These are phyloP conservation scores for Clonostachys rhizophaga DNA, from an alignment of 2,329 filamentous ascomycete species.

Conservation along the genomic window DNA sequence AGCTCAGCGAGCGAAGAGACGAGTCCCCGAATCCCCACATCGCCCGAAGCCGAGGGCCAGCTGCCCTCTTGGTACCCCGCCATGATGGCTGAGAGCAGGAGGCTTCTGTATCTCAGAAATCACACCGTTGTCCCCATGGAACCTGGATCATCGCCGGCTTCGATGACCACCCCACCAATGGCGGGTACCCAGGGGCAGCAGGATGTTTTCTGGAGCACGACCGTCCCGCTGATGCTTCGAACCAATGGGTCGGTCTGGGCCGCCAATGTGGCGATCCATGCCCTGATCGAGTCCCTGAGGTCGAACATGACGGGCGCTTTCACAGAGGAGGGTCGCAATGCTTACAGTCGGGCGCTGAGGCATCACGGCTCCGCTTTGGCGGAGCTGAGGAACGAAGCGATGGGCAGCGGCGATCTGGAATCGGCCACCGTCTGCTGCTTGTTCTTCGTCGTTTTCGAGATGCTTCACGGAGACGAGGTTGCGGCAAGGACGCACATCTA, in stretches of 20 bases:
- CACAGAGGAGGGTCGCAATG: constrained; percentile 5
- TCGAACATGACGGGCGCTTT: constrained; percentile 3
- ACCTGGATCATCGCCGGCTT: neutral
- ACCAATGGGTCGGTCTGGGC: constrained; percentile 24
- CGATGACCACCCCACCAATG: neutral
- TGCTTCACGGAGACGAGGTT: constrained; percentile 24
- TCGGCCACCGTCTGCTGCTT: constrained; percentile 26
- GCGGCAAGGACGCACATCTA: constrained; percentile 26
- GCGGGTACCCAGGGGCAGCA: constrained; percentile 2
- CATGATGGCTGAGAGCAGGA: constrained; percentile 1
- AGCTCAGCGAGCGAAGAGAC: neutral
- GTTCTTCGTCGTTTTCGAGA: constrained; percentile 30
- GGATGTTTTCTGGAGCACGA: constrained; percentile 24
- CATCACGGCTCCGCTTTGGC: constrained; percentile 24
- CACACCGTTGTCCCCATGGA: neutral
- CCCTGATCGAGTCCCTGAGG: constrained; percentile 18
- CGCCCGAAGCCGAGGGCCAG: neutral
- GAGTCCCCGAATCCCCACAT: neutral
- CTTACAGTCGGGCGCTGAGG: constrained; percentile 21
- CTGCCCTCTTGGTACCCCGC: neutral
- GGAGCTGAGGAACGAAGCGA: constrained; percentile 13
- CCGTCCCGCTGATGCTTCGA: constrained; percentile 23
- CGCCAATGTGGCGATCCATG: constrained; percentile 29
- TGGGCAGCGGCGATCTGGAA: constrained; percentile 9
- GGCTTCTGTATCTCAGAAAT: neutral